phyloP scores from a whole-genome alignment of 2,329 filamentous ascomycete species.

The Aureobasidium leucospermi region DNA sequence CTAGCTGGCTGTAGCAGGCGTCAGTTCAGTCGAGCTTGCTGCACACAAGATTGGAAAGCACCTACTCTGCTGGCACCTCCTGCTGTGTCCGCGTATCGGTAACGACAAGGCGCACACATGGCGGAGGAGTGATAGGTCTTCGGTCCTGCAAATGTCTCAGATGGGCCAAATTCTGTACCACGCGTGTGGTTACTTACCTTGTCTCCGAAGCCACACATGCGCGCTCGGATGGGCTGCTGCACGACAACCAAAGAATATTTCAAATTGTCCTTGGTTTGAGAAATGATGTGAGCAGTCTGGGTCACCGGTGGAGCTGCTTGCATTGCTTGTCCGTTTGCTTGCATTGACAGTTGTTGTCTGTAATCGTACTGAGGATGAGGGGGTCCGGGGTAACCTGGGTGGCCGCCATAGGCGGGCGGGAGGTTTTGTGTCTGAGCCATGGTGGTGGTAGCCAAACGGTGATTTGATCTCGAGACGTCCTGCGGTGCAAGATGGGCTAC shows the following conservation, averaged over 20 bases:
- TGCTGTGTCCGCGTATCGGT: slow-evolving; percentile 66
- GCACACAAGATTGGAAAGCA: not conserved
- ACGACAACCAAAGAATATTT: slow-evolving; percentile 46
- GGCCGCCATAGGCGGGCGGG: not conserved
- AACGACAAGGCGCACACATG: slow-evolving; percentile 79
- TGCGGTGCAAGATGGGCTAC: slow-evolving; percentile 1
- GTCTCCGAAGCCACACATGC: slow-evolving; percentile 98
- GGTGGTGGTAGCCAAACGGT: slow-evolving; percentile 2
- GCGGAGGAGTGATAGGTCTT: slow-evolving; percentile 89
- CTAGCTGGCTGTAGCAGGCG: slow-evolving; percentile 41
- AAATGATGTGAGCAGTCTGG: not conserved
- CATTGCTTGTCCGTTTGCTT: slow-evolving; percentile 11
- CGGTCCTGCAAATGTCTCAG: slow-evolving; percentile 59
- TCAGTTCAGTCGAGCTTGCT: not conserved
- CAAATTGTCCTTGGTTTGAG: not conserved
- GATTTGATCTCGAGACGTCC: not conserved
- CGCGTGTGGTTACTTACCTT: slow-evolving; percentile 54
- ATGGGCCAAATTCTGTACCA: slow-evolving; percentile 13
- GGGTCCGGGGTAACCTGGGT: not conserved
- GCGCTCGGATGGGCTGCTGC: slow-evolving; percentile 85
- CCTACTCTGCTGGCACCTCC: slow-evolving; percentile 54
- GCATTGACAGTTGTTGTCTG: not conserved
- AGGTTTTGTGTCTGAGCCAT: slow-evolving; percentile 13
- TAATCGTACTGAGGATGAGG: slow-evolving; percentile 4
- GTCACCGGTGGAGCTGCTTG: not conserved